phyloP scores from a whole-genome alignment of 1,284 basidiomycete genomes.

The Peniophora sp. region DNA sequence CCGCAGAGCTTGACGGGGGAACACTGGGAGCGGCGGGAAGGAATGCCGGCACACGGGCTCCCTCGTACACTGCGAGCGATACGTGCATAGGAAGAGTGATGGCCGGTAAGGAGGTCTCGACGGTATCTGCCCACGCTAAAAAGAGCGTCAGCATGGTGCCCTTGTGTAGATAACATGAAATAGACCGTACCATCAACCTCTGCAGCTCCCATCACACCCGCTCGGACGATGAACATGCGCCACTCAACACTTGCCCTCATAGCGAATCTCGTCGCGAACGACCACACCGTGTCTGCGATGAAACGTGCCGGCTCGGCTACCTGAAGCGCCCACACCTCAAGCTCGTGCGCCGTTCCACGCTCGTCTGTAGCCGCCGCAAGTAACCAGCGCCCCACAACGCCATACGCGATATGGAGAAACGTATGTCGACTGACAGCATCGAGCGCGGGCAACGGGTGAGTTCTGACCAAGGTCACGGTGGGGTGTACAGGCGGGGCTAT shows the following conservation, averaged over 20 bases:
- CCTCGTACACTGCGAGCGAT: constrained; percentile 10
- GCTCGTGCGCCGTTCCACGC: constrained; percentile 62
- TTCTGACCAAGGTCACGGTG: constrained; percentile 36
- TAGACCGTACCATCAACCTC: constrained; percentile 59
- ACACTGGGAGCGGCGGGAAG: constrained; percentile 10
- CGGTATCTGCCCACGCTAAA: constrained; percentile 57
- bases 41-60: constrained; percentile 16
- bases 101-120: constrained; percentile 33
- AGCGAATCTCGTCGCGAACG: constrained; percentile 51
- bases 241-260: constrained; percentile 67
- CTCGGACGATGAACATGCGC: constrained; percentile 63
- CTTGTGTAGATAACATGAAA: background rate
- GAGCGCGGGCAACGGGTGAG: constrained; percentile 39
- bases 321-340: constrained; percentile 57
- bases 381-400: constrained; percentile 64
- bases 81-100: constrained; percentile 19
- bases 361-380: constrained; percentile 70
- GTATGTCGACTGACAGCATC: constrained; percentile 66
- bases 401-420: constrained; percentile 72
- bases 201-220: constrained; percentile 45
- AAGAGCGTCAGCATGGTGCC: constrained; percentile 2
- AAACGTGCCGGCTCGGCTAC: constrained; percentile 31
- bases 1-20: background rate
- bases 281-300: constrained; percentile 54
- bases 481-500: constrained; percentile 41